Evolutionary conservation across 495 filamentous ascomycete genomes (phyloP), one percentile per base, ranked within the genome.

Genomic region (Aspergillus leporis): DNA sequence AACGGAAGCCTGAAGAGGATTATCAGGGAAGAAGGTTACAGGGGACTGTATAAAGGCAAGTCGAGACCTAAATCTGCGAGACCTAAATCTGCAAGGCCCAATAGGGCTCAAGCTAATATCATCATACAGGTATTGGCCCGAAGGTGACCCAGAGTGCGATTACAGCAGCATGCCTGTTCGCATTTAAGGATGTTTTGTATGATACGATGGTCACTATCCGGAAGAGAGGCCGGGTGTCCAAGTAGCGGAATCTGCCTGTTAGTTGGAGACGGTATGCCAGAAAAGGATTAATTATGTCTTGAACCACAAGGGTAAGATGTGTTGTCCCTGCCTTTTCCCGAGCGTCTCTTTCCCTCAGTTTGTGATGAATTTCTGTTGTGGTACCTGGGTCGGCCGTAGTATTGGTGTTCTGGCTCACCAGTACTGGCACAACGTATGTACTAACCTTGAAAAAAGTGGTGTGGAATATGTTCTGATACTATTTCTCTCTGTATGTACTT

Each of bases 101-200:
- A 45, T 28, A 12, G n/a, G 16, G 31, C 38, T 13, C 23, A 61
- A 9, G 48, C 55, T 73, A 22, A 71, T 64, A 52, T 48, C 48
- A 8, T 47, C 25, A 21, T 56, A 41, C 55, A 92, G 91, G 91
- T 22, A 96, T 99, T 72, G 91, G 87, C 28, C 90, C 94, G 31
- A 99, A 99, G 78, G 87, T 98, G 18, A 91, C 90, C 14, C 94
- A 98, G 77, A 96, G 92, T 72, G 94, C 97, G 9, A 83, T 98
- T 53, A 99, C 95, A 9, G 94, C 94, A 19, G 94, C 94, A 19
- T 94, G 96, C 73, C 79, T 99, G 55, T 99, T 99, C 69, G 93
- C 93, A 14, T 97, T 99, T 76, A 99, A 99, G 81, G 94, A 99
- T 75, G 91, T 86, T 4, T 68, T 91, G 10, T 91, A 89, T 72